These are phyloP conservation scores for Elsinoe australis DNA, from an alignment of 2,329 filamentous ascomycete genomes.

Conservation along the genomic window DNA sequence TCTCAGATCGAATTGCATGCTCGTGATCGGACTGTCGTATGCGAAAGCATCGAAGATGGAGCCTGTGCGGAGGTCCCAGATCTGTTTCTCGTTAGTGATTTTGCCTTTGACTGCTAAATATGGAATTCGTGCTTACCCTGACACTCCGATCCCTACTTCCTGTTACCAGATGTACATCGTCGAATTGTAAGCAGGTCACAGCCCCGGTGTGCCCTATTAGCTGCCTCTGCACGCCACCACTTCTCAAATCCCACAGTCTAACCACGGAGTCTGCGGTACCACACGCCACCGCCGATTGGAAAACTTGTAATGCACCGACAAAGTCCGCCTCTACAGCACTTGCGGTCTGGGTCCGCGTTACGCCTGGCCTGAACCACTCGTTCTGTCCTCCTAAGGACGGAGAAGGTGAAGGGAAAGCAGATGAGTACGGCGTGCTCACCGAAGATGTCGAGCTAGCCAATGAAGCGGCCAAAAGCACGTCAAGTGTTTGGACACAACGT, in stretches of 20 bases:
- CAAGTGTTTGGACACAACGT: slow-evolving; percentile 93
- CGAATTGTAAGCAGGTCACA: slow-evolving; percentile 90
- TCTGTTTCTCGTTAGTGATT: slow-evolving; percentile 54
- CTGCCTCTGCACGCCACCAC: slow-evolving; percentile 93
- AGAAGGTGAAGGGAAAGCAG: slow-evolving; percentile 5
- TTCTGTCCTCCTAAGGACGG: slow-evolving; percentile 17
- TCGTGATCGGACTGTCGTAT: slow-evolving; percentile 83
- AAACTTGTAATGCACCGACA: slow-evolving; percentile 88
- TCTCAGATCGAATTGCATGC: slow-evolving; percentile 93
- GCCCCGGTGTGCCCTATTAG: slow-evolving; percentile 92
- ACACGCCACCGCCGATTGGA: slow-evolving; percentile 89
- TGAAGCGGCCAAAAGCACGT: slow-evolving; percentile 95
- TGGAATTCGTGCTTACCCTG: slow-evolving; percentile 61
- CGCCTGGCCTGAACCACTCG: slow-evolving; percentile 62
- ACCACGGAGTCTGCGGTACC: slow-evolving; percentile 98
- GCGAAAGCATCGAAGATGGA: slow-evolving; percentile 94
- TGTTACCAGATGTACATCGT: slow-evolving; percentile 89
- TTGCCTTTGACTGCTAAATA: too few relatives aligned
- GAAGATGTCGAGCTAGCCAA: slow-evolving; percentile 64
- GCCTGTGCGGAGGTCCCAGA: slow-evolving; percentile 95
- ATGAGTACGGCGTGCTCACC: slow-evolving; percentile 21
- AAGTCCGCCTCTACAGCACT: slow-evolving; percentile 69
- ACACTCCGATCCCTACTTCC: slow-evolving; percentile 89
- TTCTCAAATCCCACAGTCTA: slow-evolving; percentile 88
- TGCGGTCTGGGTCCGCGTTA: slow-evolving; percentile 46